phyloP scores from a whole-genome alignment of 352 stramenopile species.

The Phytophthora macrochlamydospora region DNA sequence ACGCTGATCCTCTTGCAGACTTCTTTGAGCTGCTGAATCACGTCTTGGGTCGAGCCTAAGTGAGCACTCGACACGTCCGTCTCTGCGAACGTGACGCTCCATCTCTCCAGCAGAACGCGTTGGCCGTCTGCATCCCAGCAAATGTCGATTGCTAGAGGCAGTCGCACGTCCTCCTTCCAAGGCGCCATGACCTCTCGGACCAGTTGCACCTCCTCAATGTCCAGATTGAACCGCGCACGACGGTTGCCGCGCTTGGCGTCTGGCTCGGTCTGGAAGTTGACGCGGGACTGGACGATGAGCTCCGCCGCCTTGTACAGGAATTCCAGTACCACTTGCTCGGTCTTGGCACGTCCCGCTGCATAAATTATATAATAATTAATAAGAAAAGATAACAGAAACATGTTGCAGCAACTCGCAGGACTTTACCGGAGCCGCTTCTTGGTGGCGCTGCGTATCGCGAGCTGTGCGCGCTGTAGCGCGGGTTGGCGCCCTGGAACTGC shows the following conservation, averaged over 20 bases:
- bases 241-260: conserved; percentile 49
- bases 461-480: conserved; percentile 14
- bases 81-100: conserved; percentile 57
- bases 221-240: conserved; percentile 80
- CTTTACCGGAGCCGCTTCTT: conserved; percentile 9
- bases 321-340: conserved; percentile 85
- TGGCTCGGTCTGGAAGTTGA: conserved; percentile 65
- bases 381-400: conserved; percentile 1
- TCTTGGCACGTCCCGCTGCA: conserved; percentile 70
- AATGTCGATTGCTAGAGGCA: conserved; percentile 73
- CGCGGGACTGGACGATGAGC: conserved; percentile 82
- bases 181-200: conserved; percentile 69
- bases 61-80: conserved; percentile 19
- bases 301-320: conserved; percentile 86
- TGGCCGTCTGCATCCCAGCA: conserved; percentile 56
- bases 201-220: conserved; percentile 78
- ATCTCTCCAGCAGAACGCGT: conserved; percentile 76
- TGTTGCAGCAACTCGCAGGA: not conserved
- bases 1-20: conserved; percentile 83
- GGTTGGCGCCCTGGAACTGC: not conserved
- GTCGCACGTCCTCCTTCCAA: conserved; percentile 77
- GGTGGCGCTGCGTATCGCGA: conserved; percentile 20
- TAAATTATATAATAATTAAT: conserved; percentile 2
- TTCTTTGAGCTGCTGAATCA: conserved; percentile 83
- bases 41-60: conserved; percentile 51